A percentile compares a stretch with the other conserved stretches of the same genome.
phyloP scores from a whole-genome alignment of 208 protist genomes.

The Phytomonas francai region DNA sequence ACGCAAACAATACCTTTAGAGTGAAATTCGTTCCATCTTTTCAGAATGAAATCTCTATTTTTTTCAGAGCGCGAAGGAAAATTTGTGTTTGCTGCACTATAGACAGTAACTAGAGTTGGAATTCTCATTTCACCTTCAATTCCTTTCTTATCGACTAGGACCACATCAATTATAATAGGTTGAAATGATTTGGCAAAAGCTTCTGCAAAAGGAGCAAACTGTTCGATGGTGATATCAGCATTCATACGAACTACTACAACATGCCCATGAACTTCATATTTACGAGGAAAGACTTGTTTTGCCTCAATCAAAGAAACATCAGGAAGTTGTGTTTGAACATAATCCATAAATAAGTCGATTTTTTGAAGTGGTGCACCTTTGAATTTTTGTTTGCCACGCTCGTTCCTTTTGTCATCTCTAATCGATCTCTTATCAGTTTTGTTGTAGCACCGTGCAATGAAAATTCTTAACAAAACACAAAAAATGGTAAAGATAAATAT shows the following conservation, averaged over 20 bases:
- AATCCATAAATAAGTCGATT: constrained; percentile 11
- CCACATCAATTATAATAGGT: constrained; percentile 58
- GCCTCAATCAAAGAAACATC: constrained; percentile 17
- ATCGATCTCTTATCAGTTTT: background rate
- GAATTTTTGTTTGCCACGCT: constrained; percentile 5
- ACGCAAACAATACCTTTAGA: constrained; percentile 2
- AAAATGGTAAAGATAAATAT: constrained; percentile 1
- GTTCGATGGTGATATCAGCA: constrained; percentile 22
- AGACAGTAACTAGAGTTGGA: constrained; percentile 44
- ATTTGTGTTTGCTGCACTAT: background rate
- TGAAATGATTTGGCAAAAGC: constrained; percentile 55
- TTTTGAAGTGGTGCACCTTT: constrained; percentile 51
- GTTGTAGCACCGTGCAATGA: background rate
- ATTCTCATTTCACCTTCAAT: constrained; percentile 71
- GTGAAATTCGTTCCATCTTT: constrained; percentile 5
- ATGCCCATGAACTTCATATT: constrained; percentile 76
- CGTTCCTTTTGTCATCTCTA: background rate
- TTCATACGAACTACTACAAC: constrained; percentile 79
- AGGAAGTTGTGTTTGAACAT: constrained; percentile 19
- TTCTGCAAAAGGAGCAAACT: constrained; percentile 30
- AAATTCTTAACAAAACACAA: constrained; percentile 2
- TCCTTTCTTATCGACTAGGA: constrained; percentile 60
- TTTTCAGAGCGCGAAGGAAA: background rate
- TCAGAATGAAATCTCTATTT: constrained; percentile 2
- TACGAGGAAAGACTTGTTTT: constrained; percentile 43